Evolutionary conservation across 2,329 filamentous ascomycete genomes (phyloP).

Genomic region (Paramyrothecium roridum): DNA sequence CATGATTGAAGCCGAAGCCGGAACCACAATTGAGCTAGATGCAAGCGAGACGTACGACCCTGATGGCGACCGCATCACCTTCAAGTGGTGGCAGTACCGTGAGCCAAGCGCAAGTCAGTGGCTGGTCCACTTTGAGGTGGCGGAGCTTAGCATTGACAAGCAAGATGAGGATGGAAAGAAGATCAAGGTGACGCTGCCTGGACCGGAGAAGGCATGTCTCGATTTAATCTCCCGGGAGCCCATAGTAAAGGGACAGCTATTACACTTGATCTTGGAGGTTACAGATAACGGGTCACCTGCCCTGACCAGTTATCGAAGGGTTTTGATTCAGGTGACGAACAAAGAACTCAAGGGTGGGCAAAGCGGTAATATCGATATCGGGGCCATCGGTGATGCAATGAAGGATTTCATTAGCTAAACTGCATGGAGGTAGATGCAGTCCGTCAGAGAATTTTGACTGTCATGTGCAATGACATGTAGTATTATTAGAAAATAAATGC

Average conservation of each 20-base stretch:
- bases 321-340: constrained; percentile 31
- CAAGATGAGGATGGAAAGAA: constrained; percentile 11
- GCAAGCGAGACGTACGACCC: constrained; percentile 44
- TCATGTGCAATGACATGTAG: too few relatives aligned
- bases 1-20: constrained; percentile 36
- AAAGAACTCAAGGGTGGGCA: constrained; percentile 20
- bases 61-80: constrained; percentile 37
- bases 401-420: too few relatives aligned
- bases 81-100: constrained; percentile 48
- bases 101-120: constrained; percentile 36
- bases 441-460: too few relatives aligned
- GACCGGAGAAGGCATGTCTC: constrained; percentile 31
- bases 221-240: constrained; percentile 30
- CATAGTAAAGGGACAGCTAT: constrained; percentile 34
- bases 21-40: constrained; percentile 36
- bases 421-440: too few relatives aligned
- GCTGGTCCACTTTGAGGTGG: constrained; percentile 29
- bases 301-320: constrained; percentile 43
- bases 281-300: constrained; percentile 36
- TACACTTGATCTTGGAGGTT: constrained; percentile 49
- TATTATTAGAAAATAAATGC: too few relatives aligned
- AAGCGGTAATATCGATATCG: constrained; percentile 3
- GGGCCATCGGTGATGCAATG: constrained; percentile 8
- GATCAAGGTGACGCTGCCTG: constrained; percentile 34
- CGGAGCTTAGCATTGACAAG: constrained; percentile 22